A percentile compares a stretch with the other conserved stretches of the same genome.
Evolutionary conservation across 2,329 filamentous ascomycete genomes (phyloP).

Genomic region (Aspergillus puulaauensis): DNA sequence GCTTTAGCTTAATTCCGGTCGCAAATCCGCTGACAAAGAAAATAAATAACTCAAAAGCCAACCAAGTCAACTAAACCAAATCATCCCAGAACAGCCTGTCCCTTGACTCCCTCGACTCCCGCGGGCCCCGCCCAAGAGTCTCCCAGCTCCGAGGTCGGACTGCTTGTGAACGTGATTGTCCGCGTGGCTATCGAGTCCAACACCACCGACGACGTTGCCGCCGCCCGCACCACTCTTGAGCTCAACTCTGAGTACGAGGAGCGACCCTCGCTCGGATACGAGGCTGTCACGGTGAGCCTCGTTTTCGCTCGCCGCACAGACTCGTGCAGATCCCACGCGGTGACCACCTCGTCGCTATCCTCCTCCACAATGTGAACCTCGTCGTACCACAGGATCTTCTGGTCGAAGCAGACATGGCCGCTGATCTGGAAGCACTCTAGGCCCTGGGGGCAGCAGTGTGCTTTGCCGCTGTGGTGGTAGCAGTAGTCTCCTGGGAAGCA

Average conservation of each 20-base stretch:
- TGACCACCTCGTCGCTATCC: neutral
- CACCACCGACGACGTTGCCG: neutral
- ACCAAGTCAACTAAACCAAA: neutral
- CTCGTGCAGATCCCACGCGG: neutral
- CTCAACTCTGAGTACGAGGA: neutral
- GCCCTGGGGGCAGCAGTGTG: neutral
- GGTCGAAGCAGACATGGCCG: neutral
- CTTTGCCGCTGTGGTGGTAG: neutral
- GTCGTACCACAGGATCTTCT: neutral
- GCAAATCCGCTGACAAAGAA: neutral
- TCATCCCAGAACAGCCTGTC: neutral
- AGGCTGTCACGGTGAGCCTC: neutral
- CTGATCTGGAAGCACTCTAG: neutral
- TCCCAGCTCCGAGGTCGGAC: neutral
- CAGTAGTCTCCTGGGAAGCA: constrained; percentile 1
- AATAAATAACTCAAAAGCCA: neutral
- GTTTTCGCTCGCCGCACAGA: neutral
- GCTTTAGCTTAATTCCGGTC: neutral
- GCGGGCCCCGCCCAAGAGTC: neutral
- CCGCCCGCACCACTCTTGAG: neutral
- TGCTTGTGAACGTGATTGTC: neutral
- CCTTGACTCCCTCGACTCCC: neutral
- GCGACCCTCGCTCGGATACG: neutral
- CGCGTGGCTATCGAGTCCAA: neutral
- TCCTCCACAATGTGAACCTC: neutral